Base-by-base conservation (phyloP, 148 eudicot species). In the Pharnaceum exiguum region DNA sequence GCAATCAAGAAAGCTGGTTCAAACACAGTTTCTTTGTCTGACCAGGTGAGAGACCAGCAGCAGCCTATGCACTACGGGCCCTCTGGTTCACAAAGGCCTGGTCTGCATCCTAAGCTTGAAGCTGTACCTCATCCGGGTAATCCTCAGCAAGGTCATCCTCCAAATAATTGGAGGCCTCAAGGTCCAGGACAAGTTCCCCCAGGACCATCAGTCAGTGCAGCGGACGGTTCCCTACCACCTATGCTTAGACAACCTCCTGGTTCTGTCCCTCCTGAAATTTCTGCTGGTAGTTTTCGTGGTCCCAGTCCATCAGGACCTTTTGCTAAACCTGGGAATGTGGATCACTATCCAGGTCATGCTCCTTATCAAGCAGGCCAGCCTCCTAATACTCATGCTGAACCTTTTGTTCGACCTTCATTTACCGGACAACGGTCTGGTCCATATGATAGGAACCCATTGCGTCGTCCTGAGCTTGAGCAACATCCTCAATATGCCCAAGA, bases 131-230 rank as follows among this genome's bases (percentile, higher is more conserved):
- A 77, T 39, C 58, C 75, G 15, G 69, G 39, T 52, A 39, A 55
- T 26, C 48, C 73, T 37, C 72, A 68, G 64, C 69, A 70, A n/a
- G 82, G 82, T 46, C 81, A 75, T 40, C 66, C 71, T 36, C 68
- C 81, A 18, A 61, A 60, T 27, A 60, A 70, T 33, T 55, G 73
- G 35, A 75, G 79, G 73, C 84, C 84, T 46, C 90, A 77, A 68
- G 95, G 88, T 56, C 83, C 82, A 46, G 81, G 75, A 25, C 63
- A 51, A 46, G 46, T 73, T 28, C 75, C 73, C 47, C 51, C 76
- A 17, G 71, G 79, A 45, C 74, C 32, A 17, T 71, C 70, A 16
- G 46, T 73, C n/a, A 51, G 62, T 52, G 69, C 64, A 46, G 45
- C 51, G 59, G 82, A 77, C 28, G 54, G 64, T 62, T 44, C 67